These are phyloP conservation scores for Umbelopsis isabellina DNA, from an alignment of 192 early-diverging fungal species.

Conservation along the genomic window DNA sequence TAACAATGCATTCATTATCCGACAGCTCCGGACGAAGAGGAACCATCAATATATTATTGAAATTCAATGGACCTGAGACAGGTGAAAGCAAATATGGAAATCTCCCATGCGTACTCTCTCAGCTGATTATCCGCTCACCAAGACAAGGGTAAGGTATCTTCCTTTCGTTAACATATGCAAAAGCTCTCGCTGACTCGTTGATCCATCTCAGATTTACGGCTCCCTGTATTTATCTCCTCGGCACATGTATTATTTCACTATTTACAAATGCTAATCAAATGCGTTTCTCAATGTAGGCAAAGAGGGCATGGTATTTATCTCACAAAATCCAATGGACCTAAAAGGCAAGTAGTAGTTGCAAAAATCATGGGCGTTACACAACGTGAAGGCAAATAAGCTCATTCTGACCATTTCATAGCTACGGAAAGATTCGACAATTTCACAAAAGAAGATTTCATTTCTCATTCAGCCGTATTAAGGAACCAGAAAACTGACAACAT, in stretches of 20 bases:
- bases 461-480: constrained; percentile 6
- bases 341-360: constrained; percentile 28
- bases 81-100: constrained; percentile 19
- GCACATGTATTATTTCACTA: background rate
- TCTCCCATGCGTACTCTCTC: constrained; percentile 42
- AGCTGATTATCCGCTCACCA: constrained; percentile 51
- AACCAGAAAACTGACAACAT: background rate
- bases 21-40: constrained; percentile 37
- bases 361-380: background rate
- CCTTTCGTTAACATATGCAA: background rate
- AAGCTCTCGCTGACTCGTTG: background rate
- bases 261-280: background rate
- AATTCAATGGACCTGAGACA: constrained; percentile 10
- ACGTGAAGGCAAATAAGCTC: background rate
- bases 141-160: constrained; percentile 39
- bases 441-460: constrained; percentile 33
- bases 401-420: constrained; percentile 22
- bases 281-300: constrained; percentile 32
- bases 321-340: constrained; percentile 50
- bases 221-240: constrained; percentile 41
- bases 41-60: constrained; percentile 30
- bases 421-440: constrained; percentile 41
- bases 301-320: constrained; percentile 57
- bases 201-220: constrained; percentile 44
- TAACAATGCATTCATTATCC: background rate